Base-by-base conservation (phyloP, 257 asterid species). In the Nicotiana paniculata region DNA sequence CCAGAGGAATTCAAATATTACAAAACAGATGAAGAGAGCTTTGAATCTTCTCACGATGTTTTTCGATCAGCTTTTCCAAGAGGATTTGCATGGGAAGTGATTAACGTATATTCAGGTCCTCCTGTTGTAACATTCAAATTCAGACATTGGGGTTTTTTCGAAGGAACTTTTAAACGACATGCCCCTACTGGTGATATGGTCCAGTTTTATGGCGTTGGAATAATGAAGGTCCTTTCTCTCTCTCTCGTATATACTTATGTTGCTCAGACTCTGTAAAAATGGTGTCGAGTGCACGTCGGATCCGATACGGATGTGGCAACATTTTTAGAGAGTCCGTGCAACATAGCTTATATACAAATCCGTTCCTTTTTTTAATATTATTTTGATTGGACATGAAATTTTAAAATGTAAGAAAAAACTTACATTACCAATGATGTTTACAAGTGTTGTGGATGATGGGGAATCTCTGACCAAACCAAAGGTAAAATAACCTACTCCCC, bases 121-220 rank as follows among this genome's bases (percentile, higher is more conserved):
- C 98, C 98, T 1, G 67, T 90, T 6, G 85, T 95, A 6, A 61
- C 93, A n/a, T 93, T 87, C 84, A 95, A 95, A 85, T 95, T 91
- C 84, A 84, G 98, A 87, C 98, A 95, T 51, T 95, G 98, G 98
- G 98, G 98, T 46, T 95, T 84, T 84, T 95, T 92, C 62, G 98
- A 95, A 88, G 98, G 98, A 0, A 95, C 96, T 16, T 95, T 92
- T 88, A 92, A 95, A 77, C 93, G 89, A 9, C 93, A 89, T 67
- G 89, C 93, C 11, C 95, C 97, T 9, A 93, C 98, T 0, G 93
- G 97, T 21, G 91, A 95, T 15, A 66, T 92, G 88, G 90, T 92
- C 26, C 87, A 95, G 81, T 95, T 95, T 80, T 89, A 80, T 61
- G 98, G 98, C 1, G 28, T 93, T 26, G 96, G 91, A 8, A 77